These are phyloP conservation scores for Saturnispora gosingensis DNA, from an alignment of 805 yeast genomes.

Conservation along the genomic window DNA sequence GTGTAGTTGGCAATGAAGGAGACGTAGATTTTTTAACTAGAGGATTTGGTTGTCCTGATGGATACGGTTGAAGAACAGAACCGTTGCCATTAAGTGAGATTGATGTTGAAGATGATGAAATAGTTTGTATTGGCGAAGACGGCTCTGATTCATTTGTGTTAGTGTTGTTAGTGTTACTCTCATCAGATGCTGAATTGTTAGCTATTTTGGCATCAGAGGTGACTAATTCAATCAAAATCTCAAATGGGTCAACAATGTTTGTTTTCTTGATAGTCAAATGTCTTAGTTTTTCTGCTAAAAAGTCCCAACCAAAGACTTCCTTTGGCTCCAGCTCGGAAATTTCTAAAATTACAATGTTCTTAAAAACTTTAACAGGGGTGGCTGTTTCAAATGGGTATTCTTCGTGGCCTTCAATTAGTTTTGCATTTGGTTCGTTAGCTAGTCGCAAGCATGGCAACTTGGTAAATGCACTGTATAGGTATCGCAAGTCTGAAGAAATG, in stretches of 20 bases:
- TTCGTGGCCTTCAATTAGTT: constrained; percentile 50
- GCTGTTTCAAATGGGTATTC: constrained; percentile 67
- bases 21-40: constrained; percentile 3
- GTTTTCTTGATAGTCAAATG: constrained; percentile 46
- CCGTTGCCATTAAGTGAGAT: constrained; percentile 6
- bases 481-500: constrained; percentile 35
- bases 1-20: constrained; percentile 5
- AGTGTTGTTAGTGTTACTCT: constrained; percentile 4
- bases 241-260: constrained; percentile 42
- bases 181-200: constrained; percentile 10
- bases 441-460: constrained; percentile 55
- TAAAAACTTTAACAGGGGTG: constrained; percentile 53
- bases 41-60: neutral
- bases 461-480: constrained; percentile 53
- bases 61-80: constrained; percentile 11
- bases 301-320: constrained; percentile 59
- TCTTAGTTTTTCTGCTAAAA: constrained; percentile 43
- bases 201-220: constrained; percentile 37
- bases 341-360: constrained; percentile 54
- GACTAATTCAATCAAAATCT: constrained; percentile 42
- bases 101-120: constrained; percentile 15
- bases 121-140: constrained; percentile 19
- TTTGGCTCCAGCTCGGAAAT: constrained; percentile 52
- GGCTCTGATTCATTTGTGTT: constrained; percentile 8
- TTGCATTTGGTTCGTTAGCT: constrained; percentile 51